A percentile compares a stretch with the other conserved stretches of the same genome.
Conservation (phyloP, 2,329 filamentous ascomycete genomes). For the Thielaviopsis populi region DNA sequence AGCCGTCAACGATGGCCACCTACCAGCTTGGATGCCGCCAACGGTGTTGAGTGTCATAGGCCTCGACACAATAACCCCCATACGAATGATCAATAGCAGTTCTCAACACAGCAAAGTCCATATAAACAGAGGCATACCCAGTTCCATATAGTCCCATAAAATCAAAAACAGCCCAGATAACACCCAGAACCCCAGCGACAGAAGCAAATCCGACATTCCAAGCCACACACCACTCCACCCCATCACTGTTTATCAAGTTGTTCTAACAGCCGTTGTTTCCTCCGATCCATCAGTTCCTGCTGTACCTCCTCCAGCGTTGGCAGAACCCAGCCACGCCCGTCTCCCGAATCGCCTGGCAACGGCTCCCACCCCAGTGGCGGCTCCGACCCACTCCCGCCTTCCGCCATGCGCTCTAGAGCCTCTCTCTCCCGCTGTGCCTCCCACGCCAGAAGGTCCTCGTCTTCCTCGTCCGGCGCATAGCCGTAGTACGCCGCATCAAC, state of each 20-base stretch:
- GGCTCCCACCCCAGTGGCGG: conserved; percentile 57
- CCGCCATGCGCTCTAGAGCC: conserved; percentile 53
- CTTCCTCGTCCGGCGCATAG: conserved; percentile 84
- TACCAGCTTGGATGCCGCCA: too few relatives aligned
- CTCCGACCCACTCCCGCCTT: conserved; percentile 20
- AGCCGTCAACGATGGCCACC: too few relatives aligned
- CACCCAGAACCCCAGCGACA: conserved; percentile 9
- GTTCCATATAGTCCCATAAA: background rate
- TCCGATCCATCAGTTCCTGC: conserved; percentile 75
- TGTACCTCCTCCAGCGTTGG: conserved; percentile 88
- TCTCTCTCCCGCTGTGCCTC: conserved; percentile 74
- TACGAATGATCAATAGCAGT: background rate
- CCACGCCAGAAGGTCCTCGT: conserved; percentile 63
- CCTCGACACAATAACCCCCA: too few relatives aligned
- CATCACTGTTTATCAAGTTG: conserved; percentile 39
- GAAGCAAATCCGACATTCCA: background rate
- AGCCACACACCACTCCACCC: background rate
- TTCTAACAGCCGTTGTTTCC: conserved; percentile 69
- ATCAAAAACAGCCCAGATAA: conserved; percentile 5
- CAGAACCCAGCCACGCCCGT: conserved; percentile 67
- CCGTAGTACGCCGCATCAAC: conserved; percentile 95
- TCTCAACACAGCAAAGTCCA: background rate
- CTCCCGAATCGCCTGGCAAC: conserved; percentile 72
- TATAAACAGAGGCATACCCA: background rate
- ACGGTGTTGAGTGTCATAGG: too few relatives aligned